Percentiles rank a stretch among this genome's conserved stretches.
These are phyloP conservation scores for Beauveria sp. DNA, from an alignment of 2,329 filamentous ascomycete species.

Conservation along the genomic window DNA sequence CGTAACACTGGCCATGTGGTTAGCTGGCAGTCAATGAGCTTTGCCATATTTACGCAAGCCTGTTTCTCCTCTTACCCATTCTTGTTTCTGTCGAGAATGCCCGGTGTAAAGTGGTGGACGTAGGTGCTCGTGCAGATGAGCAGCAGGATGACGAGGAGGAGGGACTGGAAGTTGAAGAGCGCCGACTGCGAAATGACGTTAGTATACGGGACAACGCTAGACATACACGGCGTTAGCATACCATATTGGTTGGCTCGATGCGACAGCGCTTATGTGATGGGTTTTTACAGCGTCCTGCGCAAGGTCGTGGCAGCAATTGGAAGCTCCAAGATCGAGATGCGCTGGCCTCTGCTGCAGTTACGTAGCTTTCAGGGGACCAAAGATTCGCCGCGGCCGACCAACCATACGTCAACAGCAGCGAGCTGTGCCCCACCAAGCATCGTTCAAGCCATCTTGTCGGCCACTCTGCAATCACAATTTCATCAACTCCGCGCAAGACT, in stretches of 20 bases:
- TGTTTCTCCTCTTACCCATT: slow-evolving; percentile 55
- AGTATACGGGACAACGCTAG: background rate
- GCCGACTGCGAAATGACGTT: slow-evolving; percentile 56
- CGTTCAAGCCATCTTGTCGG: slow-evolving; percentile 7
- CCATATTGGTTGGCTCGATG: slow-evolving; percentile 18
- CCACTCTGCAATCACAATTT: background rate
- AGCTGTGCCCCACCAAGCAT: background rate
- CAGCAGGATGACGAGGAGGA: slow-evolving; percentile 87
- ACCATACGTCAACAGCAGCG: slow-evolving; percentile 9
- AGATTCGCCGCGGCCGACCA: slow-evolving; percentile 27
- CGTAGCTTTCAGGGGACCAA: slow-evolving; percentile 22
- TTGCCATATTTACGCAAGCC: too few relatives aligned
- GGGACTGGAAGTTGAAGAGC: slow-evolving; percentile 97
- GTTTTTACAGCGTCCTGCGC: background rate
- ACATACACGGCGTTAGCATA: slow-evolving; percentile 5
- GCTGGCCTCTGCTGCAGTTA: slow-evolving; percentile 7
- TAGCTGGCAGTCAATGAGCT: background rate
- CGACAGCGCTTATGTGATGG: background rate
- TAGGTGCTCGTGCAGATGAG: slow-evolving; percentile 95
- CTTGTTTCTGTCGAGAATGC: slow-evolving; percentile 88
- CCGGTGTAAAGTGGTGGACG: slow-evolving; percentile 80
- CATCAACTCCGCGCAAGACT: background rate
- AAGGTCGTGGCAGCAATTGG: background rate
- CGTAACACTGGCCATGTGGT: slow-evolving; percentile 35
- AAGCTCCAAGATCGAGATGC: background rate